phyloP scores from a whole-genome alignment of 306 rosid genomes.

The Begonia loranthoides region DNA sequence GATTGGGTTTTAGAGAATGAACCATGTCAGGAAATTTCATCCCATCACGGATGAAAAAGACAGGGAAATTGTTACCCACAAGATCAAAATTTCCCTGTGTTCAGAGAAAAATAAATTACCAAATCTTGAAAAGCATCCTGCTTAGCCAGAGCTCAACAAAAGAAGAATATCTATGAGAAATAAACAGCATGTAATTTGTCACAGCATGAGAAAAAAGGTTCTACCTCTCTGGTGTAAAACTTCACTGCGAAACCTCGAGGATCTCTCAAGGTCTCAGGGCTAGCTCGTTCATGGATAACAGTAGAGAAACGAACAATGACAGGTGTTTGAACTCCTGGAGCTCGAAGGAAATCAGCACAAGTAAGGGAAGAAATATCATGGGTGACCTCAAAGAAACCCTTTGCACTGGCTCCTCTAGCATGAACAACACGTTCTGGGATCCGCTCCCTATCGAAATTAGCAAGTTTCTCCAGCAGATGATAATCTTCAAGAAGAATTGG shows the following conservation, averaged over 20 bases:
- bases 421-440: conserved; percentile 96
- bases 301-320: conserved; percentile 90
- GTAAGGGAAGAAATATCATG: conserved; percentile 75
- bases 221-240: conserved; percentile 82
- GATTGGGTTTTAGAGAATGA: conserved; percentile 89
- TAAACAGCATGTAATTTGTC: too few species aligned
- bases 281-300: conserved; percentile 93
- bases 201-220: too few species aligned
- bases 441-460: conserved; percentile 76
- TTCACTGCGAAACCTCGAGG: conserved; percentile 87
- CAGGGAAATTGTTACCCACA: conserved; percentile 88
- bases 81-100: conserved; percentile 89
- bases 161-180: conserved; percentile 1
- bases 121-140: neutral
- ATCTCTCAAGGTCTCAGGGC: conserved; percentile 89
- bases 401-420: conserved; percentile 98
- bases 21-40: conserved; percentile 91
- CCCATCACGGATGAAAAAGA: conserved; percentile 74
- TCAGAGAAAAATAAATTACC: conserved; percentile 3
- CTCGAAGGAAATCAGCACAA: conserved; percentile 91
- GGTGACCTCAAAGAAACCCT: conserved; percentile 97
- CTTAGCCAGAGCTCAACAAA: neutral
- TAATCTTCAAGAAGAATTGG: conserved; percentile 93
- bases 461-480: conserved; percentile 86
- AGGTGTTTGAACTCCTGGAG: conserved; percentile 95